Base-by-base conservation (phyloP, 2,329 filamentous ascomycete genomes). In the Colletotrichum sp. region DNA sequence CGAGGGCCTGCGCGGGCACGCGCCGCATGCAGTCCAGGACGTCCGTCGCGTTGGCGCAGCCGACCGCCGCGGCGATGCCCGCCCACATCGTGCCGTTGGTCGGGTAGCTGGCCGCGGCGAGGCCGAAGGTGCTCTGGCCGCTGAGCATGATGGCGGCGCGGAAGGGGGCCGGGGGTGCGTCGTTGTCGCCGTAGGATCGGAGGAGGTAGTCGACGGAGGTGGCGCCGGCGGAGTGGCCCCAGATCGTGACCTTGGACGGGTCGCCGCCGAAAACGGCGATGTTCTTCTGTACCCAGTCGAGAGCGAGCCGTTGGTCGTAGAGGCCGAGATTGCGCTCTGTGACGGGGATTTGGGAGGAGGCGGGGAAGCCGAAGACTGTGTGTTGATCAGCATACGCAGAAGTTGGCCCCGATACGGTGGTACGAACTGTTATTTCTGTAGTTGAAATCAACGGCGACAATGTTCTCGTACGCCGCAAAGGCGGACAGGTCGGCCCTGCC, bases 201-300 rank as follows among this genome's bases (percentile, higher is more conserved):
- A 80, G 59, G 34, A 80, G 78, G 1, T 77, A 47, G 43, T 82
- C 80, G 6, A 79, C 57, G 1, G 73, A 69, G 75, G 11, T 63
- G 36, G 80, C 78, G 0, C 82, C 81, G 0, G 82, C 81, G 5
- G 81, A 83, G 71, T 83, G 78, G 8, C 82, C 82, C 7, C 78
- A 75, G 18, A 82, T 78, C 33, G 81, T 83, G n/a, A 83, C 75
- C 15, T 79, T 78, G 1, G 61, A 57, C 1, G 79, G 76, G 9
- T 81, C 75, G 12, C 81, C 80, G 1, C 81, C 81, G 18, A 82
- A 82, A 4, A 76, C 77, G 12, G 29, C 70, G 8, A 79, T 78
- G 34, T 81, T 83, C 9, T 82, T 80, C 2, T 79, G 78, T 5
- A 83, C 27, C 80, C 80, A 83, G 18, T 83, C 78, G 1, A 82